Evolutionary conservation across 768 basidiomycete species (phyloP), one percentile per base, ranked within the genome.

Genomic region (Phlebiopsis gigantea): DNA sequence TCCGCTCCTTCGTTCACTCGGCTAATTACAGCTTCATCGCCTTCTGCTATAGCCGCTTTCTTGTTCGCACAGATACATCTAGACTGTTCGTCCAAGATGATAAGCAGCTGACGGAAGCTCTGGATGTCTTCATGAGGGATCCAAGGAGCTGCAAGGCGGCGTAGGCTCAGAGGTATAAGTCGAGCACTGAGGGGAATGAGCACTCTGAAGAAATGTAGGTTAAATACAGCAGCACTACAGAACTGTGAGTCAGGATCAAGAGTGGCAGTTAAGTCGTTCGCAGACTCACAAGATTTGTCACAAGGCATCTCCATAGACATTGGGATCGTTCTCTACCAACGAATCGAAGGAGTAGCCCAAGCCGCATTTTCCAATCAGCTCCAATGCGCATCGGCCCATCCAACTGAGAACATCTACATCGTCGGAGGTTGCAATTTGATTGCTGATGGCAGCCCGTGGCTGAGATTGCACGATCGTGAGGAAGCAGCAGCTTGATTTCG

Each of bases 111-210:
- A 46, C 72, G 63, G 14, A 77, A 25, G 3, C 64, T 52, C n/a
- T 70, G 69, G 7, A 74, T 41, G 7, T 58, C 46, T 44, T 65
- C 62, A 56, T 63, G 69, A 0, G 77, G 77, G 17, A 71, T 44
- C 31, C 64, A 30, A 48, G 71, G 62, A 1, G 73, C 63, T 0
- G 76, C 15, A 42, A 62, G 64, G 24, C 71, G 65, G 14, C 72
- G 66, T 31, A 77, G 63, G n/a, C 47, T 48, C 1, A 69, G 64
- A 9, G 61, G 42, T 7, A 63, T 57, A n/a, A 61, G 48, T n/a
- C 53, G 53, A 7, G 52, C 22, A 6, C 58, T 7, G 8, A 22
- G 39, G 8, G 64, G 67, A n/a, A 60, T 10, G 3, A 55, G 15
- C 22, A 25, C 21, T 6, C 44, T 12, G 30, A 39, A 48, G 51